Evolutionary conservation across 2,329 filamentous ascomycete species (phyloP), one percentile per base, ranked within the genome.

Genomic region (Colletotrichum viniferum): DNA sequence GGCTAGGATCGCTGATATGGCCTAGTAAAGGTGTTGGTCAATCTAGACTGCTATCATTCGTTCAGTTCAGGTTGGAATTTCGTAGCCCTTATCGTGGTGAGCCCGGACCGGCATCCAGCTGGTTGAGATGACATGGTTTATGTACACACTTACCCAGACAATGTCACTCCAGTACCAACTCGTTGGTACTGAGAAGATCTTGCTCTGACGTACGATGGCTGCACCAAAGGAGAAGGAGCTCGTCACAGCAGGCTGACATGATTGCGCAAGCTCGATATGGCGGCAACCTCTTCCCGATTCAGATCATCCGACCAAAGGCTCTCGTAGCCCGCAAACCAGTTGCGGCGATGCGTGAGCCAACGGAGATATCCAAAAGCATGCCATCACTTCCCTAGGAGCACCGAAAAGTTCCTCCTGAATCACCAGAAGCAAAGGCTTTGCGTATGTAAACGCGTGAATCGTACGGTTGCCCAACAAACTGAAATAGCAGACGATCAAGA

Each of bases 311-410:
- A 9, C 26, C 21, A 28, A 30, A 60, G 66, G 26, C 32, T 58
- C 58, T 64, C 58, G 71, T 58, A 64, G 58, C 32, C 58, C 58
- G 16, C 66, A 64, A 73, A 28, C 48, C 18, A 32, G 28, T 70
- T 60, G 67, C 67, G 24, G 60, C 21, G 28, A 36, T 71, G 61
- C 58, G 70, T 52, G 60, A 65, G 67, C 58, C 61, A 52, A 52
- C n/a, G n/a, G 5, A 52, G 43, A 13, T 0, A 52, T 52, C 43
- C 38, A n/a, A 10, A 48, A 7, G 38, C 3, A 48, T 1, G 38
- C 3, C 38, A 48, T 10, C 0, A 12, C 18, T 48, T 48, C 38
- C 18, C 38, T 0, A 12, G 38, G 1, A 2, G 0, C 38, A 48
- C 16, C 4, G 1, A 48, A 48, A 2, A 1, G 9, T n/a, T 48